These are phyloP conservation scores for Colletotrichum euphorbiae DNA, from an alignment of 2,329 filamentous ascomycete species.

Conservation along the genomic window DNA sequence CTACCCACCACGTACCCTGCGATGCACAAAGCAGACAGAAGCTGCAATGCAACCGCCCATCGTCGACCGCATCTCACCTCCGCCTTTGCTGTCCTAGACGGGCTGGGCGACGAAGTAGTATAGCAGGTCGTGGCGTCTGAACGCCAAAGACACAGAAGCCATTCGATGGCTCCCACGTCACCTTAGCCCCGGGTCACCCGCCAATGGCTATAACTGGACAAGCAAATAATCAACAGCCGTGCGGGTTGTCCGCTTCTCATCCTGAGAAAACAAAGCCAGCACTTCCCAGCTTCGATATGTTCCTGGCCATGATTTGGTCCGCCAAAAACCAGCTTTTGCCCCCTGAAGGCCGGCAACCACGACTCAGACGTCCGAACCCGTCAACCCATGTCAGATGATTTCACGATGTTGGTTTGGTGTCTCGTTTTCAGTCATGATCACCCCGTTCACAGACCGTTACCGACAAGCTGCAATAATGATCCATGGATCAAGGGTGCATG, in stretches of 20 bases:
- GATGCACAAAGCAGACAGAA: slow-evolving; percentile 21
- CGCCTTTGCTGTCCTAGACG: slow-evolving; percentile 1
- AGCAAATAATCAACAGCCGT: not conserved
- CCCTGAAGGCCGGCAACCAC: slow-evolving; percentile 15
- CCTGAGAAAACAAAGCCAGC: slow-evolving; percentile 15
- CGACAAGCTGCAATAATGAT: no score
- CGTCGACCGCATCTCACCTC: slow-evolving; percentile 13
- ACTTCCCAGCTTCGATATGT: slow-evolving; percentile 13
- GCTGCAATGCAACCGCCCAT: slow-evolving; percentile 30
- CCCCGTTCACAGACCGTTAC: no score
- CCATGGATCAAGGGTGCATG: no score
- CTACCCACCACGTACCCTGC: slow-evolving; percentile 14
- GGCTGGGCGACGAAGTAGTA: slow-evolving; percentile 10
- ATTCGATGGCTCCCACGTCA: slow-evolving; percentile 32
- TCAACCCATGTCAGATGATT: slow-evolving; percentile 22
- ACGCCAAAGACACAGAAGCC: slow-evolving; percentile 13
- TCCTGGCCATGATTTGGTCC: slow-evolving; percentile 8
- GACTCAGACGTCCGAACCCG: slow-evolving; percentile 36
- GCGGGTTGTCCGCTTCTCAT: not conserved
- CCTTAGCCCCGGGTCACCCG: not conserved
- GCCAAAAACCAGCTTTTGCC: slow-evolving; percentile 13
- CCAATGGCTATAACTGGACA: slow-evolving; percentile 1
- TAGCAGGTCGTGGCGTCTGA: slow-evolving; percentile 13
- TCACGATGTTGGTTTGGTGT: no score
- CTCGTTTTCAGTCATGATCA: no score